Evolutionary conservation across 352 stramenopile genomes (phyloP).

Genomic region (Globisporangium irregulare): DNA sequence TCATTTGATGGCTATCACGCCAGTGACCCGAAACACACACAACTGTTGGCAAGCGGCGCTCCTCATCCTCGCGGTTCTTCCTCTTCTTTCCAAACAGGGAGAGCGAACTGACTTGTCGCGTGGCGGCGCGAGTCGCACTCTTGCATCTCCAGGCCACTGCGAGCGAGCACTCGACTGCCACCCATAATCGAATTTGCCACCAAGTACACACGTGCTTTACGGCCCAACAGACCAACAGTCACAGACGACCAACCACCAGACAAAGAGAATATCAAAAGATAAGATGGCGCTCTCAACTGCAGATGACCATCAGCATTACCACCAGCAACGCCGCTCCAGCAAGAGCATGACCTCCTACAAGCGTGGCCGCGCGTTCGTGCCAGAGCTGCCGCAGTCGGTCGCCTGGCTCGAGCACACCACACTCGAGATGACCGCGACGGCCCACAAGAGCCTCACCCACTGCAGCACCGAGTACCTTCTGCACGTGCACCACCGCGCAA

Average conservation of each 20-base stretch:
- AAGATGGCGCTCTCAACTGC: background rate
- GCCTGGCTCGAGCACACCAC: conserved; percentile 12
- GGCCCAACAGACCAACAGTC: background rate
- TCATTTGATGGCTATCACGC: background rate
- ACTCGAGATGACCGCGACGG: conserved; percentile 9
- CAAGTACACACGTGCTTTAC: background rate
- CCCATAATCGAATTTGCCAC: background rate
- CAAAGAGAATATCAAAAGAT: background rate
- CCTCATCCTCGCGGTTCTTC: background rate
- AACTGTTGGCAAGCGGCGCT: background rate
- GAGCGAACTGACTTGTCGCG: background rate
- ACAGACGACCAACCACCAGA: background rate
- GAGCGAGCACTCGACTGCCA: background rate
- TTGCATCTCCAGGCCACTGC: background rate
- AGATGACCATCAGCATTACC: background rate
- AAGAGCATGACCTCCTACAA: conserved; percentile 1
- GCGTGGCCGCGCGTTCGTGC: background rate
- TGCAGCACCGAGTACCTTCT: conserved; percentile 6
- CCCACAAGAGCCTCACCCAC: conserved; percentile 1
- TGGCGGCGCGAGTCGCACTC: background rate
- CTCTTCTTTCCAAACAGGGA: background rate
- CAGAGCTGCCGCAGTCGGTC: conserved; percentile 1
- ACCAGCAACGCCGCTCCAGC: background rate
- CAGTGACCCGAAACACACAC: background rate
- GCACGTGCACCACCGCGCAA: conserved; percentile 3